These are phyloP conservation scores for Fusarium bactridioides DNA, from an alignment of 2,329 filamentous ascomycete species.

Conservation along the genomic window DNA sequence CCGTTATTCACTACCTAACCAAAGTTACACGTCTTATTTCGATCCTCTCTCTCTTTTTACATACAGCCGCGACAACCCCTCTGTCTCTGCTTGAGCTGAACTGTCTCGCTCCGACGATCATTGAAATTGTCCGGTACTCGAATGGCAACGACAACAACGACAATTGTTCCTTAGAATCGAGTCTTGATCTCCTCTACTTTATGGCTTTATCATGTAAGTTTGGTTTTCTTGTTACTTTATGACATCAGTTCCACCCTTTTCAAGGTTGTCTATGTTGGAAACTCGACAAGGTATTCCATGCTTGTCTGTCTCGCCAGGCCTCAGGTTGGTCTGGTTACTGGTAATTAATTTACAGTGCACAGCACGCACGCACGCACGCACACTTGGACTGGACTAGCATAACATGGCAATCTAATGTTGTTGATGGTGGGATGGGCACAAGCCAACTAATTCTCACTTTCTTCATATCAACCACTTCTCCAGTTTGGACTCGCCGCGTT, in stretches of 20 bases:
- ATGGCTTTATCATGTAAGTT: conserved; percentile 34
- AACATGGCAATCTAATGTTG: conserved; percentile 36
- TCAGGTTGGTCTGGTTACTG: conserved; percentile 29
- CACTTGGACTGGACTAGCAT: conserved; percentile 21
- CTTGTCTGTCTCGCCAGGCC: conserved; percentile 17
- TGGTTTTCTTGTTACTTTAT: conserved; percentile 6
- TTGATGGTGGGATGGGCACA: conserved; percentile 30
- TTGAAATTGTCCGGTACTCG: neutral
- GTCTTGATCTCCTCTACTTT: neutral
- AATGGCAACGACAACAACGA: conserved; percentile 6
- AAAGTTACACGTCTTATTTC: conserved; percentile 16
- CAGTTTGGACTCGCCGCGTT: conserved; percentile 21
- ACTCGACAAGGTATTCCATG: conserved; percentile 18
- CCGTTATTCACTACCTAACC: neutral
- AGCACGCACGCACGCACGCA: neutral
- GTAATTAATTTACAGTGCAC: conserved; percentile 18
- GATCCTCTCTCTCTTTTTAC: neutral
- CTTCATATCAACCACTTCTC: conserved; percentile 10
- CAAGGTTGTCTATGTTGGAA: conserved; percentile 7
- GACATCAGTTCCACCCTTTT: conserved; percentile 24
- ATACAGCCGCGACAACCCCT: neutral
- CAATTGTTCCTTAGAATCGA: neutral
- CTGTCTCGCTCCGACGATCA: conserved; percentile 11
- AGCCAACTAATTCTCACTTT: conserved; percentile 16
- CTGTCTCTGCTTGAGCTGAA: neutral